Evolutionary conservation across 2,329 filamentous ascomycete genomes (phyloP).

Genomic region (Sclerotinia minor): DNA sequence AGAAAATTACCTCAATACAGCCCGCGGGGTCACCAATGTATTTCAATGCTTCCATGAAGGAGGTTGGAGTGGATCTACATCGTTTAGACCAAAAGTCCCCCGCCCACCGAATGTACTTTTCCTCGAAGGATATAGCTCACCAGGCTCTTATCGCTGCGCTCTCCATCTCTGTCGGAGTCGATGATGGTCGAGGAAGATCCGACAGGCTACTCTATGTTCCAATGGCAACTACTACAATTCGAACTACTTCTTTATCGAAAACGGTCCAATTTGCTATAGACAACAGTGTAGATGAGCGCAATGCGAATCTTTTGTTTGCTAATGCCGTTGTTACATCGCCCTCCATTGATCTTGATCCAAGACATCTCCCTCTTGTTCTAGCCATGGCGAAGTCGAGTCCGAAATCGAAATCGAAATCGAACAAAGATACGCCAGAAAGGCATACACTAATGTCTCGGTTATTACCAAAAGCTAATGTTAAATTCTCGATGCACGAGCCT

Average conservation of each 20-base stretch:
- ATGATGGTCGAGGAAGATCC: slow-evolving; percentile 82
- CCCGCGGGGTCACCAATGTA: slow-evolving; percentile 70
- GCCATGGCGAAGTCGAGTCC: slow-evolving; percentile 66
- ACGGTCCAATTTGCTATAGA: slow-evolving; percentile 78
- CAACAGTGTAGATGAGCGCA: slow-evolving; percentile 75
- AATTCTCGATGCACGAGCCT: slow-evolving; percentile 94
- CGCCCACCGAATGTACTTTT: slow-evolving; percentile 98
- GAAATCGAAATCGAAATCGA: slow-evolving; percentile 46
- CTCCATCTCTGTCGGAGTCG: slow-evolving; percentile 86
- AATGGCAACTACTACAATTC: slow-evolving; percentile 94
- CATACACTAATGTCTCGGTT: slow-evolving; percentile 83
- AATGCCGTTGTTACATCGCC: slow-evolving; percentile 96
- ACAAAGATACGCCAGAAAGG: slow-evolving; percentile 49
- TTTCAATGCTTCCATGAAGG: slow-evolving; percentile 91
- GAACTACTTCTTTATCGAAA: slow-evolving; percentile 92
- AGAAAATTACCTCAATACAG: slow-evolving; percentile 69
- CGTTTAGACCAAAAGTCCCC: slow-evolving; percentile 89
- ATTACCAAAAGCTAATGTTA: slow-evolving; percentile 89
- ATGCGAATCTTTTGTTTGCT: slow-evolving; percentile 93
- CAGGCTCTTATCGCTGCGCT: slow-evolving; percentile 90
- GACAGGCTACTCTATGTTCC: slow-evolving; percentile 90
- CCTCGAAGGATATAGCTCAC: slow-evolving; percentile 86
- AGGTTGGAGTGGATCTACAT: slow-evolving; percentile 89
- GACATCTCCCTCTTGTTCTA: slow-evolving; percentile 82
- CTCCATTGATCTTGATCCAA: slow-evolving; percentile 87